Percentiles rank a stretch among this genome's conserved stretches.
Conservation (phyloP, 495 filamentous ascomycete genomes). For the Letharia lupina region DNA sequence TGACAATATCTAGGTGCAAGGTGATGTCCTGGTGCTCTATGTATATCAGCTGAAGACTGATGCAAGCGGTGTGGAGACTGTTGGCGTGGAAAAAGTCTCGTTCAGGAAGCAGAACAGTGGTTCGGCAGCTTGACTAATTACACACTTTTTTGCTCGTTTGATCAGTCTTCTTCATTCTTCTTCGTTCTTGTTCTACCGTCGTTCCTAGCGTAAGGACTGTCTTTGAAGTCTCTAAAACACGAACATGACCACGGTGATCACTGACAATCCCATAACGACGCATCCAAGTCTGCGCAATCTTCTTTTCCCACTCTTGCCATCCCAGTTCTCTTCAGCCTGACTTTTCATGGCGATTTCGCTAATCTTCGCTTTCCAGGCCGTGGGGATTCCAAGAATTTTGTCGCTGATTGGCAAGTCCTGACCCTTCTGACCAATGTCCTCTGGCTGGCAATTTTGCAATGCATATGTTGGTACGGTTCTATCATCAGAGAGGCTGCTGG, state of each 20-base stretch:
- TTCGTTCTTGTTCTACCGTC: background rate
- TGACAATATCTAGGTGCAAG: slow-evolving; percentile 68
- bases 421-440: background rate
- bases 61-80: slow-evolving; percentile 78
- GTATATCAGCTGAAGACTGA: slow-evolving; percentile 95
- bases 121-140: slow-evolving; percentile 19
- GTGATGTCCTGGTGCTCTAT: slow-evolving; percentile 91
- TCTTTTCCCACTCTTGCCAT: background rate
- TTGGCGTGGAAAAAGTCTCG: slow-evolving; percentile 94
- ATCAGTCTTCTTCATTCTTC: background rate
- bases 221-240: slow-evolving; percentile 3
- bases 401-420: slow-evolving; percentile 13
- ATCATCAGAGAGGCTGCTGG: background rate
- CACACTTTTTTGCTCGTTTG: background rate
- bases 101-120: slow-evolving; percentile 68
- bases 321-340: slow-evolving; percentile 3
- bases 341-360: slow-evolving; percentile 13
- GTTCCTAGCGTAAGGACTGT: background rate
- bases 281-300: slow-evolving; percentile 6
- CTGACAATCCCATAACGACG: slow-evolving; percentile 5
- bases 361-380: slow-evolving; percentile 12
- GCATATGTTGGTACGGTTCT: background rate
- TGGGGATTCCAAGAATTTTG: slow-evolving; percentile 10
- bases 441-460: background rate
- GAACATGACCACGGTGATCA: slow-evolving; percentile 11